phyloP scores from a whole-genome alignment of 495 filamentous ascomycete species.

The Penicillium silybi region DNA sequence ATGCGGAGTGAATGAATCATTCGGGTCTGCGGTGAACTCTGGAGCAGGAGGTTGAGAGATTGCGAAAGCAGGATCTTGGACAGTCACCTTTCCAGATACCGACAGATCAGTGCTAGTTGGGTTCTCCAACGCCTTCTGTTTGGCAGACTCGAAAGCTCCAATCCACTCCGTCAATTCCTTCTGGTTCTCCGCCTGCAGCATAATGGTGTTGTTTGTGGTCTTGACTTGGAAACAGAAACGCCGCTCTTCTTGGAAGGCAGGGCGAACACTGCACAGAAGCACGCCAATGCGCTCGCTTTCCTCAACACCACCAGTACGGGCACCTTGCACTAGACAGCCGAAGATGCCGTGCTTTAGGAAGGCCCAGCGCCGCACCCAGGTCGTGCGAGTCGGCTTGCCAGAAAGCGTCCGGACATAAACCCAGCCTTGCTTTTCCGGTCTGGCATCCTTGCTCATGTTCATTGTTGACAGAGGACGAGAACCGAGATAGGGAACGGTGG shows the following conservation, averaged over 20 bases:
- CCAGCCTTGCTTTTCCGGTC: slow-evolving; percentile 90
- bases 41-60: slow-evolving; percentile 84
- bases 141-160: slow-evolving; percentile 84
- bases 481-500: slow-evolving; percentile 80
- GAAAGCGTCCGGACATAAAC: slow-evolving; percentile 75
- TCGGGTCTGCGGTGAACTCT: slow-evolving; percentile 76
- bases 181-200: slow-evolving; percentile 92
- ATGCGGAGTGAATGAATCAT: slow-evolving; percentile 63
- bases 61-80: slow-evolving; percentile 80
- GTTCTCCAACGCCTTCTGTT: slow-evolving; percentile 84
- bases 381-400: slow-evolving; percentile 81
- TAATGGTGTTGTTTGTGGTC: slow-evolving; percentile 86
- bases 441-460: slow-evolving; percentile 36
- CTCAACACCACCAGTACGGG: slow-evolving; percentile 80
- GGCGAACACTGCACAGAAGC: slow-evolving; percentile 84
- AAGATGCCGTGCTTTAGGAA: slow-evolving; percentile 94
- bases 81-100: slow-evolving; percentile 50
- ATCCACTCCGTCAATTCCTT: slow-evolving; percentile 88
- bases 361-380: slow-evolving; percentile 90
- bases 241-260: slow-evolving; percentile 87
- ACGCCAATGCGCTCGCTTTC: slow-evolving; percentile 97
- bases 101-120: slow-evolving; percentile 59
- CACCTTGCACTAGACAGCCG: slow-evolving; percentile 87
- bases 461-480: slow-evolving; percentile 61
- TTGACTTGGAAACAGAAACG: slow-evolving; percentile 98